phyloP scores from a whole-genome alignment of 2,329 filamentous ascomycete species.

The Phialemonium atrogriseum region DNA sequence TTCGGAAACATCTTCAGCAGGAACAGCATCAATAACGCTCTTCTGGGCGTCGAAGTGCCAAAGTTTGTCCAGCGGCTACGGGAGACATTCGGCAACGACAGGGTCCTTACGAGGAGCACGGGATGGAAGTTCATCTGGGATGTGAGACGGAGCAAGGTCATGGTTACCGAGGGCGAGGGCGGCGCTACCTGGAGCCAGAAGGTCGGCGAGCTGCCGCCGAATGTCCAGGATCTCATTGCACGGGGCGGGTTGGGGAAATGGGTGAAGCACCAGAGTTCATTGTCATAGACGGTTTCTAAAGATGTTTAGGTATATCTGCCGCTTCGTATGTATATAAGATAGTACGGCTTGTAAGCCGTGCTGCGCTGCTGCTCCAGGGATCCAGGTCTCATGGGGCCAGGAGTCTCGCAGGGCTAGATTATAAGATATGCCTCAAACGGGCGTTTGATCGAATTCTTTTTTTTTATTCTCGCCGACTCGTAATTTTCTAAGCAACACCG shows the following conservation, averaged over 20 bases:
- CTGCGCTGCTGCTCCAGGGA: no score
- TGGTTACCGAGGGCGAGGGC: conserved; percentile 59
- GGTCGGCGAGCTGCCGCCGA: conserved; percentile 75
- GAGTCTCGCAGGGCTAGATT: no score
- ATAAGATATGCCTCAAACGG: no score
- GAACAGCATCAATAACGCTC: conserved; percentile 72
- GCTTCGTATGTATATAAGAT: no score
- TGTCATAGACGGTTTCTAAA: no score
- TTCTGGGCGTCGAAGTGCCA: conserved; percentile 65
- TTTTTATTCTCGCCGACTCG: no score
- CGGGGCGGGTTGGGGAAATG: conserved; percentile 72
- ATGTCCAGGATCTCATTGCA: conserved; percentile 80
- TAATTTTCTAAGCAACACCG: no score
- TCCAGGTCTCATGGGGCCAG: no score
- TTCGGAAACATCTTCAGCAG: conserved; percentile 79
- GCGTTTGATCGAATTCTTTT: no score
- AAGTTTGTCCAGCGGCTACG: conserved; percentile 57
- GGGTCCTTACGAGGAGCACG: conserved; percentile 60
- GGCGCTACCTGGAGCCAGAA: conserved; percentile 68
- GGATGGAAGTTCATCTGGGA: conserved; percentile 84
- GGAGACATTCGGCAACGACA: conserved; percentile 43
- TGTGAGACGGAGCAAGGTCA: conserved; percentile 61
- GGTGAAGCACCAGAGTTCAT: conserved; percentile 65
- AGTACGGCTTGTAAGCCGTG: no score
- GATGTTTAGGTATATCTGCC: no score